phyloP scores from a whole-genome alignment of 768 basidiomycete genomes.

The Asterophora lycoperdoides region DNA sequence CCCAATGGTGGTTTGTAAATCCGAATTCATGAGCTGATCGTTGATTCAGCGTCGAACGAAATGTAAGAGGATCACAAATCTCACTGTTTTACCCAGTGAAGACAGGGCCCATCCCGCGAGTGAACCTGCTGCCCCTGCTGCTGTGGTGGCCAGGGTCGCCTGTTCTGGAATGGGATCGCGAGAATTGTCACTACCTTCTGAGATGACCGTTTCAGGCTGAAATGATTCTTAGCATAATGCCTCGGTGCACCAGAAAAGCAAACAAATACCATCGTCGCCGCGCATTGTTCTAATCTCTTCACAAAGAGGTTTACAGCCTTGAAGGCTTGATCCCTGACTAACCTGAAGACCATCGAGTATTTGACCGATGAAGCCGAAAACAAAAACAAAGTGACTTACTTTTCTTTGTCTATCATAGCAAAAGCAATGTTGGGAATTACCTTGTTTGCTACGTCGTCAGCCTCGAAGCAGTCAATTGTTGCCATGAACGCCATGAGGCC shows the following conservation, averaged over 20 bases:
- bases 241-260: not conserved
- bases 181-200: conserved; percentile 26
- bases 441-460: conserved; percentile 83
- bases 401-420: conserved; percentile 86
- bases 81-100: conserved; percentile 77
- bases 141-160: conserved; percentile 70
- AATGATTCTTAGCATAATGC: not conserved
- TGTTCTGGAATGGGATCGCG: conserved; percentile 29
- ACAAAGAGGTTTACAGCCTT: conserved; percentile 87
- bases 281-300: conserved; percentile 76
- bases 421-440: conserved; percentile 85
- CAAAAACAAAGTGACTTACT: conserved; percentile 41
- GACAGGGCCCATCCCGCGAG: conserved; percentile 97
- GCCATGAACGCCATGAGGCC: conserved; percentile 96
- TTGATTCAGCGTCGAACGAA: conserved; percentile 3
- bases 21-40: conserved; percentile 62
- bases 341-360: conserved; percentile 36
- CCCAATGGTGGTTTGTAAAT: conserved; percentile 67
- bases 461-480: conserved; percentile 82
- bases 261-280: conserved; percentile 65
- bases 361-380: not conserved
- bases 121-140: conserved; percentile 87
- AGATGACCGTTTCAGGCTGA: conserved; percentile 37
- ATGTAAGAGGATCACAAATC: conserved; percentile 3
- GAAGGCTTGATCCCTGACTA: conserved; percentile 95